Evolutionary conservation across 2,329 filamentous ascomycete species (phyloP).

Genomic region (Phaeosphaeria sp.): DNA sequence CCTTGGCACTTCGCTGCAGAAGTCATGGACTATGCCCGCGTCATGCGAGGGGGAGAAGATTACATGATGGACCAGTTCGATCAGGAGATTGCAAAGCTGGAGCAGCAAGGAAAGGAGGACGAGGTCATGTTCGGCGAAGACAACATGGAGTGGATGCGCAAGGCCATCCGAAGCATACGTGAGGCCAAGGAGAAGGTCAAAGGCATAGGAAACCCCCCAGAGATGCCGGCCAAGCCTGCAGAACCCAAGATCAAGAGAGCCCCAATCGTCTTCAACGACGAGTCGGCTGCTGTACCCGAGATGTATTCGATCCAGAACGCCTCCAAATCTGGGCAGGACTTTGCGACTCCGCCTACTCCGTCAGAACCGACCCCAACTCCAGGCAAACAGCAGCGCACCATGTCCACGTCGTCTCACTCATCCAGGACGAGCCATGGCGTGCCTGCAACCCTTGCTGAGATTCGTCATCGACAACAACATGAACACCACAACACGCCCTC

Average conservation of each 20-base stretch:
- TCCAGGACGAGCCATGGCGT: conserved; percentile 40
- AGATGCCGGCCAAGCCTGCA: conserved; percentile 57
- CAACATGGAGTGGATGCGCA: conserved; percentile 82
- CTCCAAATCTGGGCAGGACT: conserved; percentile 52
- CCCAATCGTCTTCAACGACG: conserved; percentile 57
- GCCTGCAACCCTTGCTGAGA: conserved; percentile 53
- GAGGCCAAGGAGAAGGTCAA: conserved; percentile 77
- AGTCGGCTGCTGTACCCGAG: conserved; percentile 55
- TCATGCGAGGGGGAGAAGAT: conserved; percentile 90
- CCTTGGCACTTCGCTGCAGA: conserved; percentile 96
- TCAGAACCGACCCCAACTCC: conserved; percentile 10
- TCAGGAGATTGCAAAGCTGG: conserved; percentile 75
- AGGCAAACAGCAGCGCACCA: conserved; percentile 24
- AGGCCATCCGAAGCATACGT: conserved; percentile 76
- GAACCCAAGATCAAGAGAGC: conserved; percentile 57
- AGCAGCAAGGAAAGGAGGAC: conserved; percentile 82
- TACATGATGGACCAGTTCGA: conserved; percentile 87
- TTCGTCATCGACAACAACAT: conserved; percentile 53
- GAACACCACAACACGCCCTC: conserved; percentile 53
- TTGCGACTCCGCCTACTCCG: conserved; percentile 25
- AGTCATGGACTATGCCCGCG: conserved; percentile 89
- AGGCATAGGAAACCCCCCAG: conserved; percentile 70
- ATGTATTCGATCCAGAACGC: conserved; percentile 60
- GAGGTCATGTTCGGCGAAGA: conserved; percentile 92
- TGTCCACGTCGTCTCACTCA: conserved; percentile 41